Conservation (phyloP, 106 monocot genomes). For the Chionographis japonica region DNA sequence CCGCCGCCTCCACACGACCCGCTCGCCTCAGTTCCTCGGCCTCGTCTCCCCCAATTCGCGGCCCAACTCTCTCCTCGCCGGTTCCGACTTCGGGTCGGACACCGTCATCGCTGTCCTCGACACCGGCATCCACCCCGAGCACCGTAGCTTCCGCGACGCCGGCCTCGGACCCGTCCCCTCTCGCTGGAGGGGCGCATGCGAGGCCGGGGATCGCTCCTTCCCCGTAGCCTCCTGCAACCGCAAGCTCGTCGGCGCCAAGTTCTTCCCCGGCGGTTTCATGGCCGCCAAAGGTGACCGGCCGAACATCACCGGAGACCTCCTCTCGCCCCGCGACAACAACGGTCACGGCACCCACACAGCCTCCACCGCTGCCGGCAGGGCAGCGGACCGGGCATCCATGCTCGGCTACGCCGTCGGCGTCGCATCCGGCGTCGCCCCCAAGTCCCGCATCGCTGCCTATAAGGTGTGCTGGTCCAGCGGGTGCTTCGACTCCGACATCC, state of each 20-base stretch:
- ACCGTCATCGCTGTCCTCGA: conserved; percentile 8
- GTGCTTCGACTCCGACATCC: conserved; percentile 38
- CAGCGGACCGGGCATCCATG: conserved; percentile 15
- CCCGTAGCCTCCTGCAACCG: conserved; percentile 28
- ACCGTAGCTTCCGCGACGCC: conserved; percentile 42
- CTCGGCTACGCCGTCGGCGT: conserved; percentile 27
- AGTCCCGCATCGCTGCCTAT: conserved; percentile 41
- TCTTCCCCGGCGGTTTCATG: conserved; percentile 25
- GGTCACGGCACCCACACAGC: conserved; percentile 40
- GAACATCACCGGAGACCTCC: neutral
- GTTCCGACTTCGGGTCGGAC: neutral
- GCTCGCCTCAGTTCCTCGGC: conserved; percentile 12
- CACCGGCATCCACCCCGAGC: conserved; percentile 22
- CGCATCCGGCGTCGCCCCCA: conserved; percentile 37
- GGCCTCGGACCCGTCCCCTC: conserved; percentile 27
- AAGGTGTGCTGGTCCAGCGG: conserved; percentile 45
- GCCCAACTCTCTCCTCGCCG: neutral
- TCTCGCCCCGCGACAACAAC: conserved; percentile 10
- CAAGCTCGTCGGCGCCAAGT: conserved; percentile 47
- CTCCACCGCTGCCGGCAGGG: conserved; percentile 40
- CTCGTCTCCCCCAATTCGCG: conserved; percentile 1
- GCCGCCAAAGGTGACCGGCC: neutral
- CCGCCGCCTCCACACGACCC: conserved; percentile 17
- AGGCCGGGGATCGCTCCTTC: conserved; percentile 18
- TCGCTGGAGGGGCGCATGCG: conserved; percentile 44